Base-by-base conservation (phyloP, 78 protist genomes). In the Dictyostelium intermedium region DNA sequence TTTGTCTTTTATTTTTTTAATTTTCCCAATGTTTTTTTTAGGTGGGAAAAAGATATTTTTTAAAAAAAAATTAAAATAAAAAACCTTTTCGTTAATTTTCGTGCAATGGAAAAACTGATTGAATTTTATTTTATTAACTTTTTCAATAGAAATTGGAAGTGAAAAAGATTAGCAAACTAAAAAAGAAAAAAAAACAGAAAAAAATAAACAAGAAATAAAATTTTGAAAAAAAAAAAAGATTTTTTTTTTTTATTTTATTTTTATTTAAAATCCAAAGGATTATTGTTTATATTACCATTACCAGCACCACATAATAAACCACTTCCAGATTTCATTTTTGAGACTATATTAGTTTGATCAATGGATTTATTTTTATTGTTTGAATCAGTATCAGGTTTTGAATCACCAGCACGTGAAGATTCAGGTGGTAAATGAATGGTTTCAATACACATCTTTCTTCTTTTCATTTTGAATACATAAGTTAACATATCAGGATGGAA, bases 381-480 rank as follows among this genome's bases (percentile, higher is more conserved):
- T 53, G 45, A 11, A 16, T 72, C 20, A 0, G 27, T 25, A 1
- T 87, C n/a, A 32, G 85, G 37, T 11, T 61, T 61, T 27, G 93
- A 85, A 35, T 94, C 96, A 50, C 94, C 94, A 39, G 78, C 18
- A 35, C 94, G 66, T 14, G 70, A 37, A 7, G 73, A 20, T 39
- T 94, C 96, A 2, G 96, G 96, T 81, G 83, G 93, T n/a, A 94
- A 43, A 66, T 76, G 84, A 37, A 94, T 84, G 0, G 76, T 94
- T 77, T 94, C 96, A 18, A 94, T 94, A 32, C 43, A 34, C 87
- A 94, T 82, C 77, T 77, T 87, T 85, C 93, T 94, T 69, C 96
- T 63, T 35, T 87, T 80, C 93, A 94, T 89, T 61, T 94, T 94
- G 83, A 86, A 94, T n/a, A 94, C 95, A 60, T 70, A 94, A 7